A percentile compares a stretch with the other conserved stretches of the same genome.
Conservation (phyloP, 2,329 filamentous ascomycete species). For the Ophiocordyceps camponoti-rufipedis region DNA sequence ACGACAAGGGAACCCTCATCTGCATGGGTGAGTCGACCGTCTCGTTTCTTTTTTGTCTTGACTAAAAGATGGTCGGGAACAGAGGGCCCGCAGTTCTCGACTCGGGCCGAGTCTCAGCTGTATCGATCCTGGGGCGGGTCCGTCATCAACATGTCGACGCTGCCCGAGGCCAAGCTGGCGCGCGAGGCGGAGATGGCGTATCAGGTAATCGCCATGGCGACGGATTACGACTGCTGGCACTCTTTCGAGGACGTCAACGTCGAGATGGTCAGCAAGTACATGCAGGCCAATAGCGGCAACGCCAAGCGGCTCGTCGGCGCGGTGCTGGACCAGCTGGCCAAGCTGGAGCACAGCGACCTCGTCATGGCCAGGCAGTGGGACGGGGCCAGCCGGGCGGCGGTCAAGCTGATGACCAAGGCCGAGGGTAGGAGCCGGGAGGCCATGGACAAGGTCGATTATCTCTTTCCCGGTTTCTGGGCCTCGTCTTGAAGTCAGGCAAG, state of each 20-base stretch:
- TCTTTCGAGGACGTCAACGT: slow-evolving; percentile 71
- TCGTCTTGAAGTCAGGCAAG: background rate
- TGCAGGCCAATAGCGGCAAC: slow-evolving; percentile 83
- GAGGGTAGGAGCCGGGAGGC: slow-evolving; percentile 56
- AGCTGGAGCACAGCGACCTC: slow-evolving; percentile 44
- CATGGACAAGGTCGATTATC: slow-evolving; percentile 61
- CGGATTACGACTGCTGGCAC: slow-evolving; percentile 98
- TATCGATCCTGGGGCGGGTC: slow-evolving; percentile 88
- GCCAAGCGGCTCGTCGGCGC: slow-evolving; percentile 70
- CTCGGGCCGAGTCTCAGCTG: slow-evolving; percentile 84
- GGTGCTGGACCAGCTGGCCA: slow-evolving; percentile 70
- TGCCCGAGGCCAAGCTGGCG: slow-evolving; percentile 91
- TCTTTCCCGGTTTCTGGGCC: slow-evolving; percentile 67
- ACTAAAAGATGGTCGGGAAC: background rate
- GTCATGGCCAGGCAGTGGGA: slow-evolving; percentile 68
- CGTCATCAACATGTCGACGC: slow-evolving; percentile 95
- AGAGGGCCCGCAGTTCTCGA: slow-evolving; percentile 98
- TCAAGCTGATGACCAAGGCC: slow-evolving; percentile 66
- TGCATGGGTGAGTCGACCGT: slow-evolving; percentile 60
- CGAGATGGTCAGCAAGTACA: slow-evolving; percentile 91
- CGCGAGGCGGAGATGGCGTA: slow-evolving; percentile 92
- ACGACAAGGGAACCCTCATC: slow-evolving; percentile 68
- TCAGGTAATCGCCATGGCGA: slow-evolving; percentile 98
- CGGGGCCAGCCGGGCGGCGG: slow-evolving; percentile 57
- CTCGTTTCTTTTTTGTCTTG: background rate